Evolutionary conservation across 257 asterid species (phyloP), one percentile per base, ranked within the genome.

Genomic region (Fraxinus cuspidata): DNA sequence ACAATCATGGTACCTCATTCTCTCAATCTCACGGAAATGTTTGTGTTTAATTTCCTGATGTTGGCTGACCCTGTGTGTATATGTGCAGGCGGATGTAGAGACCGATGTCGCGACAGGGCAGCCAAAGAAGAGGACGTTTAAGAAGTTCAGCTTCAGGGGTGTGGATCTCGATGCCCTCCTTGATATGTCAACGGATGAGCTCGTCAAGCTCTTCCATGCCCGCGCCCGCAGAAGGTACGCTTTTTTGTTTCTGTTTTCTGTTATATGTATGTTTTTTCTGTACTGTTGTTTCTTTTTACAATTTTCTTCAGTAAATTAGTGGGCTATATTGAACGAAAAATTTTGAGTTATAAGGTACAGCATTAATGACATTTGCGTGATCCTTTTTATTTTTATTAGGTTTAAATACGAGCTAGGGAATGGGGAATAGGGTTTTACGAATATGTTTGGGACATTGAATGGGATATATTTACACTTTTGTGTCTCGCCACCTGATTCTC

Each of bases 111-210:
- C 92, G 71, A 70, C 89, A 0, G 96, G 91, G 8, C 90, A 84
- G 86, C 90, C 92, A 7, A 92, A 86, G 90, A 92, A 90, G 92
- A 92, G 97, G 51, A 87, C 92, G 77, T 92, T 92, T 78, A 90
- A 92, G 92, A 92, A 94, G 97, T 94, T 94, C 75, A 89, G 92
- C 80, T 94, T 86, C 92, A 85, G 94, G 69, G 97, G 98, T 3
- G 96, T 94, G 0, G 98, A 94, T 80, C 98, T 94, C 79, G 97
- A 92, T 82, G 86, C 97, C 2, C 94, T 94, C 35, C 96, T 94
- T 69, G 98, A 94, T 49, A 89, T 94, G 95, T 84, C 94, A 42
- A 90, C 92, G 0, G 98, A 94, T 34, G 96, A 92, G n/a, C 96
- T 92, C 60, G 97, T 92, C 25, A 94, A 89, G 90, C 94, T 90